These are phyloP conservation scores for Cryptococcus amylolentus DNA, from an alignment of 1,284 basidiomycete species.

Conservation along the genomic window DNA sequence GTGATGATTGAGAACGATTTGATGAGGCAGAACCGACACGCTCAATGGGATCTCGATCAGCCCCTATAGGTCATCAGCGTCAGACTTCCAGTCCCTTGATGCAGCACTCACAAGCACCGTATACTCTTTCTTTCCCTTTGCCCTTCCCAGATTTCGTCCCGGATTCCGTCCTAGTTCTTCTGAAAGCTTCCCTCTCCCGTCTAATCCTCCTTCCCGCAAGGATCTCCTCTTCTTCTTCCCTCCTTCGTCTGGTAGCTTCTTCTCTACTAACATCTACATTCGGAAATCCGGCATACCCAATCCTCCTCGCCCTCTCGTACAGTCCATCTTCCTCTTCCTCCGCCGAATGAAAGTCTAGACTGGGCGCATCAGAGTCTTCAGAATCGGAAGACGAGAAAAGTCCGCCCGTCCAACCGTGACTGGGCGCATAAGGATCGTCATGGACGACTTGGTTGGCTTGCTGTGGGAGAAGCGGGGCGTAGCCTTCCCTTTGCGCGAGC, in stretches of 20 bases:
- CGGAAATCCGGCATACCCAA: slow-evolving; percentile 91
- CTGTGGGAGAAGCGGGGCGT: slow-evolving; percentile 68
- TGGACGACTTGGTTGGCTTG: slow-evolving; percentile 68
- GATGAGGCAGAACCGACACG: too few species aligned
- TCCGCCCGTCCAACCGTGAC: neutral
- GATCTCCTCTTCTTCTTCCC: slow-evolving; percentile 49
- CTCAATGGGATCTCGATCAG: slow-evolving; percentile 19
- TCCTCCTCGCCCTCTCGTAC: slow-evolving; percentile 65
- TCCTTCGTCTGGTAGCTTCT: slow-evolving; percentile 30
- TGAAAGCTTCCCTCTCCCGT: slow-evolving; percentile 27
- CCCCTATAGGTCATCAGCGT: slow-evolving; percentile 19
- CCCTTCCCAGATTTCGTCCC: slow-evolving; percentile 11
- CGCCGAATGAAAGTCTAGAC: slow-evolving; percentile 39
- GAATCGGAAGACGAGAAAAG: slow-evolving; percentile 23
- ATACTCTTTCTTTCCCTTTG: slow-evolving; percentile 31
- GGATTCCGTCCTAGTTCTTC: neutral
- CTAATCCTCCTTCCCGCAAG: slow-evolving; percentile 61
- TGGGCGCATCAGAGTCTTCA: slow-evolving; percentile 46
- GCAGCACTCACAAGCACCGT: slow-evolving; percentile 44
- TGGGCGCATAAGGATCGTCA: slow-evolving; percentile 43
- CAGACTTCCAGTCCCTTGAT: slow-evolving; percentile 3
- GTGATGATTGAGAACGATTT: too few species aligned
- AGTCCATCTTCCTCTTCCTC: slow-evolving; percentile 55
- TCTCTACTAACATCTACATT: slow-evolving; percentile 73
- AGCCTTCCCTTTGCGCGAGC: slow-evolving; percentile 58